These are phyloP conservation scores for Dovyalis caffra DNA, from an alignment of 345 rosid genomes.

Conservation along the genomic window DNA sequence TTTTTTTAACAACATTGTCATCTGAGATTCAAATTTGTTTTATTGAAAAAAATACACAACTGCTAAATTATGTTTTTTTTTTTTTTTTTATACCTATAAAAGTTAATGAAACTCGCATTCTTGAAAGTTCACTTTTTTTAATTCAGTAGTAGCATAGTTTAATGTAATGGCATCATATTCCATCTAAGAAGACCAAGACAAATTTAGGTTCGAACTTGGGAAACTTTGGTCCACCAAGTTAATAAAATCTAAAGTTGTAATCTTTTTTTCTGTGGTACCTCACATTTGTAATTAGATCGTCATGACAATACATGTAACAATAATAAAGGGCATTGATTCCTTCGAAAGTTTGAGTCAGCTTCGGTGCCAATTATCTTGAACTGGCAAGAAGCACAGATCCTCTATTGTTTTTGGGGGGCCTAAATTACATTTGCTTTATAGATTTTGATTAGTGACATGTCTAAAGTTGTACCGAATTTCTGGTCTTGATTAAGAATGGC, in stretches of 20 bases:
- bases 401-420: not conserved
- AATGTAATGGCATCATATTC: not conserved
- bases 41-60: too few relatives aligned
- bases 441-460: not conserved
- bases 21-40: too few relatives aligned
- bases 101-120: not conserved
- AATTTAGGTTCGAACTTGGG: not conserved
- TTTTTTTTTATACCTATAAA: too few relatives aligned
- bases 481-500: not conserved
- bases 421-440: not conserved
- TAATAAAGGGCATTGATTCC: too few relatives aligned
- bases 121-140: not conserved
- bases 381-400: not conserved
- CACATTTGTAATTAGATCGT: too few relatives aligned
- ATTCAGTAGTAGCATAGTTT: not conserved
- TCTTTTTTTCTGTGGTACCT: too few relatives aligned
- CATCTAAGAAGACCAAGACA: not conserved
- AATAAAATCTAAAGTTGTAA: not conserved
- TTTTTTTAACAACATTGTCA: too few relatives aligned
- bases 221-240: not conserved
- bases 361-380: not conserved
- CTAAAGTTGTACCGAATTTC: not conserved
- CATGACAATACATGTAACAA: too few relatives aligned
- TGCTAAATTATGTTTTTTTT: too few relatives aligned
- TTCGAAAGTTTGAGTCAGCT: not conserved